These are phyloP conservation scores for Saccharomycopsis javanensis DNA, from an alignment of 805 yeast species.

Conservation along the genomic window DNA sequence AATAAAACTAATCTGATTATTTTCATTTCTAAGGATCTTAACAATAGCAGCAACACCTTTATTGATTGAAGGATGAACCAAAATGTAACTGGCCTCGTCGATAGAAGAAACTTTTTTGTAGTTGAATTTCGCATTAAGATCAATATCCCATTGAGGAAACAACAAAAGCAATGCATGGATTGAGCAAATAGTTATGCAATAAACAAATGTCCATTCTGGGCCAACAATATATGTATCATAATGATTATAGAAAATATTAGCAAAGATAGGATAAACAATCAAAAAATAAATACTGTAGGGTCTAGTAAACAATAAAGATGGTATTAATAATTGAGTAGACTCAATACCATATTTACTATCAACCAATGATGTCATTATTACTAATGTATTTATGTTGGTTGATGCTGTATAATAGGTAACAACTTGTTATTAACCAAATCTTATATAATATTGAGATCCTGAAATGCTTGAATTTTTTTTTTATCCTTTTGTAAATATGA, in stretches of 20 bases:
- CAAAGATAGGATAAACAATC: constrained; percentile 16
- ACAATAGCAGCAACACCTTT: constrained; percentile 80
- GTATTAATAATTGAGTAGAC: constrained; percentile 15
- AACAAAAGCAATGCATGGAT: constrained; percentile 69
- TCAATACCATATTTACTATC: constrained; percentile 13
- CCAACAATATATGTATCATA: constrained; percentile 82
- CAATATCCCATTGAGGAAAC: constrained; percentile 90
- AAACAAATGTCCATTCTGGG: constrained; percentile 93
- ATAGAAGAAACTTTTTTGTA: constrained; percentile 44
- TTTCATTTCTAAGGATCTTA: constrained; percentile 50
- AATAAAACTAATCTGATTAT: constrained; percentile 56
- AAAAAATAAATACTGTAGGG: constrained; percentile 13
- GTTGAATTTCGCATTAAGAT: constrained; percentile 60
- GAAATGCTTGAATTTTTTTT: neutral
- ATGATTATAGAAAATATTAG: constrained; percentile 16
- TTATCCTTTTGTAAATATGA: no score
- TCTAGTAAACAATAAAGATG: constrained; percentile 8
- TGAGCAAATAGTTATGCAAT: constrained; percentile 61
- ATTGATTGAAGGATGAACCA: constrained; percentile 75
- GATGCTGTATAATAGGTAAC: neutral
- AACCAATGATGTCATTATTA: constrained; percentile 3
- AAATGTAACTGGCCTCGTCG: constrained; percentile 58
- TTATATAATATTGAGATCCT: neutral
- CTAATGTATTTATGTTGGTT: neutral
- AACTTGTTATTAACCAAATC: neutral